Percentiles rank a stretch among this genome's conserved stretches.
phyloP scores from a whole-genome alignment of 495 filamentous ascomycete species.

The Pyronema domesticum region DNA sequence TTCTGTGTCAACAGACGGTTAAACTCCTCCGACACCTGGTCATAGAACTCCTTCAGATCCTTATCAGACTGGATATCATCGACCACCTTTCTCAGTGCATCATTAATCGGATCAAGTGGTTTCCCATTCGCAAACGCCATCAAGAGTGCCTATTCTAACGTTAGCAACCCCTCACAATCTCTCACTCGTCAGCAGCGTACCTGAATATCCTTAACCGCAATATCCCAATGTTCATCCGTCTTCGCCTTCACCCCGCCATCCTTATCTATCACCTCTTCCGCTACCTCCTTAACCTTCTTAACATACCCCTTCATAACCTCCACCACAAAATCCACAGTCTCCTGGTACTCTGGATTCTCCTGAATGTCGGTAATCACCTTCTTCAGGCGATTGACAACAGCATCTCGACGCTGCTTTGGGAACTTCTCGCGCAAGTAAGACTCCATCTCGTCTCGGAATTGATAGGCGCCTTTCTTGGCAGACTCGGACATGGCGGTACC shows the following conservation, averaged over 20 bases:
- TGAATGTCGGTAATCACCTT: conserved; percentile 16
- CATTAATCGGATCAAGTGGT: conserved; percentile 14
- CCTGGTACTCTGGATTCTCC: conserved; percentile 19
- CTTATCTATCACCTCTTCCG: conserved; percentile 8
- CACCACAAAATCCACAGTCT: conserved; percentile 19
- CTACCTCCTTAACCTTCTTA: conserved; percentile 5
- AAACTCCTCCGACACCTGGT: conserved; percentile 9
- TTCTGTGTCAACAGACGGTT: conserved; percentile 15
- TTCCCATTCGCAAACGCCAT: conserved; percentile 22
- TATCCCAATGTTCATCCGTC: conserved; percentile 21
- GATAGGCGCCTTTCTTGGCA: conserved; percentile 3
- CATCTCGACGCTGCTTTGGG: conserved; percentile 22
- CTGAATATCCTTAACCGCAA: conserved; percentile 15
- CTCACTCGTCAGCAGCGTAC: conserved; percentile 3
- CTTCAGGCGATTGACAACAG: conserved; percentile 20
- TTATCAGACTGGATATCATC: conserved; percentile 18
- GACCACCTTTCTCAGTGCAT: conserved; percentile 12
- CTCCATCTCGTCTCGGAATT: conserved; percentile 20
- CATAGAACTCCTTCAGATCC: conserved; percentile 19
- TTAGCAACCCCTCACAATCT: conserved; percentile 1
- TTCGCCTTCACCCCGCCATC: conserved; percentile 3
- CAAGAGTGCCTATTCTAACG: conserved; percentile 15
- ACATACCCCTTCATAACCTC: conserved; percentile 13
- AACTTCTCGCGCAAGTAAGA: conserved; percentile 22
- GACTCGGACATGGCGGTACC: conserved; percentile 10